Conservation (phyloP, 2,329 filamentous ascomycete genomes). For the Cladosporium oxysporum region DNA sequence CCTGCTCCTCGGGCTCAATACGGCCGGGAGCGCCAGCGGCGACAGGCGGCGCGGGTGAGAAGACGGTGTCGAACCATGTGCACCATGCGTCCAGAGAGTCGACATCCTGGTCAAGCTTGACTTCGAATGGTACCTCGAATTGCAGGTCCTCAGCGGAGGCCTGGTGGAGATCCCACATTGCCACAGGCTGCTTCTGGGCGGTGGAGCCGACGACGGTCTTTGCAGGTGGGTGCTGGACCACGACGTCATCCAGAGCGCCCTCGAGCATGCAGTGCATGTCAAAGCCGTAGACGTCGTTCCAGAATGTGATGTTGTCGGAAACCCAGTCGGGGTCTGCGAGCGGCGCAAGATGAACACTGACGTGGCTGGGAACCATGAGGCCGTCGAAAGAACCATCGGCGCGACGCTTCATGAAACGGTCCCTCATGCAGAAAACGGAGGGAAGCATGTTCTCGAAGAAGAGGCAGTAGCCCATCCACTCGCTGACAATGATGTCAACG, state of each 20-base stretch:
- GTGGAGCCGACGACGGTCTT: conserved; percentile 40
- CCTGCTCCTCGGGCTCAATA: conserved; percentile 37
- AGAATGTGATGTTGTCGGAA: conserved; percentile 77
- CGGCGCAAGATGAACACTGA: conserved; percentile 79
- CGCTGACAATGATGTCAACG: conserved; percentile 92
- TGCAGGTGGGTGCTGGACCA: conserved; percentile 30
- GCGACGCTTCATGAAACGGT: conserved; percentile 70
- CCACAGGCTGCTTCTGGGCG: conserved; percentile 61
- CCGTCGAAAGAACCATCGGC: conserved; percentile 57
- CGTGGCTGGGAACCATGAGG: conserved; percentile 83
- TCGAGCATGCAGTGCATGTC: conserved; percentile 89
- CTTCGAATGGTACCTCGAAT: conserved; percentile 70
- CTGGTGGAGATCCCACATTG: conserved; percentile 74
- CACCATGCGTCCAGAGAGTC: conserved; percentile 81
- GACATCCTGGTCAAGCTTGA: conserved; percentile 61
- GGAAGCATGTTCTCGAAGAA: conserved; percentile 96
- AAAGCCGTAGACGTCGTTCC: conserved; percentile 92
- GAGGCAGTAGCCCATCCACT: conserved; percentile 97
- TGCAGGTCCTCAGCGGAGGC: conserved; percentile 70
- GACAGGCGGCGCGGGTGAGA: conserved; percentile 63
- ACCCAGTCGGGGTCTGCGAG: conserved; percentile 76
- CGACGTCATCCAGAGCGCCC: conserved; percentile 72
- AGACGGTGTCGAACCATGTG: conserved; percentile 95
- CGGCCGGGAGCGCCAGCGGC: conserved; percentile 49
- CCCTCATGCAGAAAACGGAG: conserved; percentile 83